A percentile compares a stretch with the other conserved stretches of the same genome.
phyloP scores from a whole-genome alignment of 2,329 filamentous ascomycete species.

The Fusarium luffae region DNA sequence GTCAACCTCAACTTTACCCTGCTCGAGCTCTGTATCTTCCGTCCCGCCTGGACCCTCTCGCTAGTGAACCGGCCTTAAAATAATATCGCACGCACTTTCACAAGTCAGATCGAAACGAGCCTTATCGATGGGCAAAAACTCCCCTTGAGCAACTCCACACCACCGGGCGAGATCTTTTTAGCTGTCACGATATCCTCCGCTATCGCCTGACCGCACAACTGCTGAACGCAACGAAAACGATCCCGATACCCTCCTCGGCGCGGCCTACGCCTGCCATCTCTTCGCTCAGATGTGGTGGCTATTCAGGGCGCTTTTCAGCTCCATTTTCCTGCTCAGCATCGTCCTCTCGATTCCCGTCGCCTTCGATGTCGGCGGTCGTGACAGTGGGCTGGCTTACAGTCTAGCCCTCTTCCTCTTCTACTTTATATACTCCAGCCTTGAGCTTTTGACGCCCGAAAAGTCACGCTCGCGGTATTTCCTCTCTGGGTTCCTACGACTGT shows the following conservation, averaged over 20 bases:
- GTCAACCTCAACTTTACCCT: slow-evolving; percentile 6
- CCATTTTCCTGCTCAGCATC: slow-evolving; percentile 89
- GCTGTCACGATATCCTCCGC: slow-evolving; percentile 18
- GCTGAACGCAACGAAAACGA: slow-evolving; percentile 23
- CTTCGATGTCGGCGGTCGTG: slow-evolving; percentile 96
- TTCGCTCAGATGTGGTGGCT: slow-evolving; percentile 79
- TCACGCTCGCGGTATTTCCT: slow-evolving; percentile 80
- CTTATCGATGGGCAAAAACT: slow-evolving; percentile 39
- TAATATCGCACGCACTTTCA: slow-evolving; percentile 30
- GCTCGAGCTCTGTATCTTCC: slow-evolving; percentile 4
- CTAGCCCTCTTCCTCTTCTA: slow-evolving; percentile 91
- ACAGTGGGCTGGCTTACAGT: slow-evolving; percentile 94
- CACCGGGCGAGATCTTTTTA: slow-evolving; percentile 15
- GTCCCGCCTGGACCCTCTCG: slow-evolving; percentile 12
- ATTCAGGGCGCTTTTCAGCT: slow-evolving; percentile 81
- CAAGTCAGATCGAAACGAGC: slow-evolving; percentile 29
- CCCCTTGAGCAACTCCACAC: slow-evolving; percentile 30
- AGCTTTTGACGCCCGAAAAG: slow-evolving; percentile 80
- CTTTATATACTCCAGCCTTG: slow-evolving; percentile 84
- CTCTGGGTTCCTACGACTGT: slow-evolving; percentile 74
- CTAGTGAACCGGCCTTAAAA: slow-evolving; percentile 28
- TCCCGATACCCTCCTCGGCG: slow-evolving; percentile 39
- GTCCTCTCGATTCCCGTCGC: slow-evolving; percentile 96
- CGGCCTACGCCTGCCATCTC: slow-evolving; percentile 45
- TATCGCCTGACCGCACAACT: slow-evolving; percentile 25